These are phyloP conservation scores for Calonectria ilicicola DNA, from an alignment of 2,329 filamentous ascomycete genomes.

Conservation along the genomic window DNA sequence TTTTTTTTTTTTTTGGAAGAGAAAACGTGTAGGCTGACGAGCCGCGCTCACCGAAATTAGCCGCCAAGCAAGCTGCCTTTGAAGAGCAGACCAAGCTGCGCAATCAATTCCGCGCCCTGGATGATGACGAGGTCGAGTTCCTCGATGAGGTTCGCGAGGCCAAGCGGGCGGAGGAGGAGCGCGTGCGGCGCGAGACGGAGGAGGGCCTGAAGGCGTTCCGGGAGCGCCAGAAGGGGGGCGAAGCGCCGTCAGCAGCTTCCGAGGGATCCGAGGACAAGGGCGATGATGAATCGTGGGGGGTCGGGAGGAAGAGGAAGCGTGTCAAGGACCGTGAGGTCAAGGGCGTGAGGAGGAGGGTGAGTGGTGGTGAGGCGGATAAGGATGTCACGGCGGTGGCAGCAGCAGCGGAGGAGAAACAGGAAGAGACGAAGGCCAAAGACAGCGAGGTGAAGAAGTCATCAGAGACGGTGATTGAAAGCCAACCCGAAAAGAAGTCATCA, in stretches of 20 bases:
- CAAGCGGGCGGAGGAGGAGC: conserved; percentile 65
- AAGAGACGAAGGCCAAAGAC: conserved; percentile 25
- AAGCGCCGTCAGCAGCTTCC: conserved; percentile 31
- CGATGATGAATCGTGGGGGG: conserved; percentile 48
- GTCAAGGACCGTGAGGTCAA: conserved; percentile 51
- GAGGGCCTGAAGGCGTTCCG: conserved; percentile 68
- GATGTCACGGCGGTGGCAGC: conserved; percentile 17
- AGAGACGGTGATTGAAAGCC: conserved; percentile 12
- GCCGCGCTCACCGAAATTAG: conserved; percentile 53
- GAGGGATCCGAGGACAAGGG: conserved; percentile 40
- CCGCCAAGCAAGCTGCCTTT: conserved; percentile 85
- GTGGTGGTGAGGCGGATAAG: conserved; percentile 21
- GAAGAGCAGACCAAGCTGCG: conserved; percentile 78
- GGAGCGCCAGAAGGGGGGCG: conserved; percentile 56
- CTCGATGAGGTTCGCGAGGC: conserved; percentile 69
- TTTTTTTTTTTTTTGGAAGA: neutral
- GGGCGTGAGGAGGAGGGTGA: conserved; percentile 45
- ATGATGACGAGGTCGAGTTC: conserved; percentile 85
- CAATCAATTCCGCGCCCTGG: conserved; percentile 82
- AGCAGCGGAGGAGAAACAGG: conserved; percentile 23
- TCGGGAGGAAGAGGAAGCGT: conserved; percentile 53
- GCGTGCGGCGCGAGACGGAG: conserved; percentile 66
- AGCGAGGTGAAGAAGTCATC: conserved; percentile 16
- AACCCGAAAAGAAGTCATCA: conserved; percentile 38
- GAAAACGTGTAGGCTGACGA: conserved; percentile 9